Base-by-base conservation (phyloP, 2,329 filamentous ascomycete genomes). In the Alternaria sp. region DNA sequence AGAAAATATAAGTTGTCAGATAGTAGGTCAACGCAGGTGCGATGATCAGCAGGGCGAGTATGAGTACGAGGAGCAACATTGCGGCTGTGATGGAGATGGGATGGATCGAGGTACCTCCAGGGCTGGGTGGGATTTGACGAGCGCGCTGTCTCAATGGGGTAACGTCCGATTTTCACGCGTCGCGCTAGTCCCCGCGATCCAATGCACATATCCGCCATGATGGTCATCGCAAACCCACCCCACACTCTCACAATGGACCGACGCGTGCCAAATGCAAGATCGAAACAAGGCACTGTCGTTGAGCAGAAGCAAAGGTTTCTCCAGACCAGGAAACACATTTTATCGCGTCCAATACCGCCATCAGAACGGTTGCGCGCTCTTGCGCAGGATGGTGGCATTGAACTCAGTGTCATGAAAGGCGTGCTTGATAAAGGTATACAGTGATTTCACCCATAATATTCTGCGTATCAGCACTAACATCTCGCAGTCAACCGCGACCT, bases 241-340 rank as follows among this genome's bases (percentile, higher is more conserved):
- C 18, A 28, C 45, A 21, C 20, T 49, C 26, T 50, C 46, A 53
- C 37, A 56, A 63, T 63, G 61, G 53, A 65, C n/a, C 55, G 33
- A 58, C 63, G 54, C 56, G 45, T 53, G 6, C 23, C 41, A 25
- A 23, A 55, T 20, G 50, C 45, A 11, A 71, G 70, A 58, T 75
- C 72, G 3, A 72, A 66, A 14, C 75, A 77, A 65, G 58, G 61
- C 18, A 86, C 85, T 2, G 81, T 87, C 49, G 78, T 89, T 50
- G 82, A 87, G 23, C 82, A 89, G 58, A 93, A 93, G 76, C 86
- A 88, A 54, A 75, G 84, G 63, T 93, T 93, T 76, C 82, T 92
- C 37, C 82, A 83, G 47, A 79, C 84, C 6, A 89, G 92, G 73
- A 89, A 88, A 58, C 87, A 87, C 11, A 82, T 88, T 30, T 85